These are phyloP conservation scores for Candida anglica DNA, from an alignment of 805 yeast genomes.

Conservation along the genomic window DNA sequence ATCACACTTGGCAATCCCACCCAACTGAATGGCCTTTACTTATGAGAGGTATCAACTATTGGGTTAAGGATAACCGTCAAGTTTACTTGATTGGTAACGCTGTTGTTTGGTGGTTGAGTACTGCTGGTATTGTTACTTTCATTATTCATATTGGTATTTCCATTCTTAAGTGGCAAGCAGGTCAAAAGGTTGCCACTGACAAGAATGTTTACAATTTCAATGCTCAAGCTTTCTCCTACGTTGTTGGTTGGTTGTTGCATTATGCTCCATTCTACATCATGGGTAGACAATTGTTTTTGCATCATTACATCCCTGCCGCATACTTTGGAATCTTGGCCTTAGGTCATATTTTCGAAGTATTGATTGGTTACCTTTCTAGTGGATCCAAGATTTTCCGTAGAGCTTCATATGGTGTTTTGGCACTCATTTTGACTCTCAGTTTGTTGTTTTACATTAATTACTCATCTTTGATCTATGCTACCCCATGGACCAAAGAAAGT, in stretches of 20 bases:
- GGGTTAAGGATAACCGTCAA: constrained; percentile 59
- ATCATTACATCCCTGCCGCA: constrained; percentile 89
- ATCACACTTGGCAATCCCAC: constrained; percentile 67
- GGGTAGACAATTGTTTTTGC: constrained; percentile 91
- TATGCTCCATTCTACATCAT: constrained; percentile 75
- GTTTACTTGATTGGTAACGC: constrained; percentile 77
- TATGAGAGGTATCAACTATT: constrained; percentile 76
- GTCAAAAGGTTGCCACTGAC: constrained; percentile 38
- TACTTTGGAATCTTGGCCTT: constrained; percentile 81
- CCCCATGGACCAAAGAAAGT: constrained; percentile 67
- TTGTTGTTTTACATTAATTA: constrained; percentile 54
- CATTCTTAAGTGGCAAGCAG: constrained; percentile 60
- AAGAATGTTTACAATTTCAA: constrained; percentile 62
- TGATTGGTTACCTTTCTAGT: constrained; percentile 32
- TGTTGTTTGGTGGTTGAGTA: constrained; percentile 71
- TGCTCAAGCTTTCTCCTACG: constrained; percentile 55
- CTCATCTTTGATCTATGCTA: constrained; percentile 74
- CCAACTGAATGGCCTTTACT: constrained; percentile 77
- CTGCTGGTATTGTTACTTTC: constrained; percentile 51
- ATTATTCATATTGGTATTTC: constrained; percentile 44
- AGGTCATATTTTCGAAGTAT: constrained; percentile 61
- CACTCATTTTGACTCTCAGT: constrained; percentile 45
- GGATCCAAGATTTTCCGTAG: constrained; percentile 34
- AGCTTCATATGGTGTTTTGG: constrained; percentile 43
- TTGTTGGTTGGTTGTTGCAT: constrained; percentile 70